Evolutionary conservation across 192 early-diverging fungal genomes (phyloP).

Genomic region (Gonapodya sp.): DNA sequence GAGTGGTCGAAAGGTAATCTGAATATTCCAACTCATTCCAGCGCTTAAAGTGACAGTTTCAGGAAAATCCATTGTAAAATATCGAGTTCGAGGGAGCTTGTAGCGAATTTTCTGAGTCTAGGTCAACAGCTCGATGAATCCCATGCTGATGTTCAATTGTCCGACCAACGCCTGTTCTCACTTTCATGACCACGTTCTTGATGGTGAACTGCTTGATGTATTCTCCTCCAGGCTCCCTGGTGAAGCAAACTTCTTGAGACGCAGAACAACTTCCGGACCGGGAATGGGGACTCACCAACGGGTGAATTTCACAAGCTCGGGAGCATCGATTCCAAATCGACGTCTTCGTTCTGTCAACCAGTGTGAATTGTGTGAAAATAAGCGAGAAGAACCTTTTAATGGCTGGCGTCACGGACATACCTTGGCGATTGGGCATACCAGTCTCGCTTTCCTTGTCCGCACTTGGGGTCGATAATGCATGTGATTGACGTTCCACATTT

Average conservation of each 20-base stretch:
- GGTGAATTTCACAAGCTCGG: not conserved
- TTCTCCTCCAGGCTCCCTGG: conserved; percentile 49
- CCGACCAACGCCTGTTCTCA: not conserved
- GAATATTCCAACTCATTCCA: conserved; percentile 48
- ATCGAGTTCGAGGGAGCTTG: conserved; percentile 42
- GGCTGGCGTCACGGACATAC: too few relatives aligned
- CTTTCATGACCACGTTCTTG: conserved; percentile 49
- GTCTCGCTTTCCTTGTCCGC: not conserved
- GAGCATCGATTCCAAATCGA: not conserved
- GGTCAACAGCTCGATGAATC: too few relatives aligned
- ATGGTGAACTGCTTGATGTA: conserved; percentile 35
- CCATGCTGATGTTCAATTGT: not conserved
- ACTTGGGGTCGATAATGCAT: not conserved
- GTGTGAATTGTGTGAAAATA: not conserved
- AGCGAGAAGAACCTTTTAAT: not conserved
- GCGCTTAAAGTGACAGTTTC: conserved; percentile 45
- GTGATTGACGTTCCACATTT: not conserved
- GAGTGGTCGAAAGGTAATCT: conserved; percentile 45
- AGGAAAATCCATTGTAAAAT: conserved; percentile 51
- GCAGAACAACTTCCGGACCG: not conserved
- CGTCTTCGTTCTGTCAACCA: not conserved
- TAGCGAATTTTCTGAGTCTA: conserved; percentile 49
- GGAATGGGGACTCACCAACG: not conserved
- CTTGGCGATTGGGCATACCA: not conserved
- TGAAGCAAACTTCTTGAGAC: not conserved